phyloP scores from a whole-genome alignment of 192 early-diverging fungal genomes.

The Phycomyces blakesleeanus region DNA sequence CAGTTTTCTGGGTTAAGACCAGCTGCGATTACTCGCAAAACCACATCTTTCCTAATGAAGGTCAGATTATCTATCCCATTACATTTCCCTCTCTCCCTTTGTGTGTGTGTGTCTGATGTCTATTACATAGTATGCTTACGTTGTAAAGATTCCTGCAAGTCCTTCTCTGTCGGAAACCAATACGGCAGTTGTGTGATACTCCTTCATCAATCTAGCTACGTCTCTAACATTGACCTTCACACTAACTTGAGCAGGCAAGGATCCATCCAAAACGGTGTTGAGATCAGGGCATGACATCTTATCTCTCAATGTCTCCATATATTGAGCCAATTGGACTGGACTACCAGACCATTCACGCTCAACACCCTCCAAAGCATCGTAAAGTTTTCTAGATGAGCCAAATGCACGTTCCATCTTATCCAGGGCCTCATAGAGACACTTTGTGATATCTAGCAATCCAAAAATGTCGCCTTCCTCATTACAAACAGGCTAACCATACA shows the following conservation, averaged over 20 bases:
- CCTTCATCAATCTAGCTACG: constrained; percentile 69
- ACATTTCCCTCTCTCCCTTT: too few relatives aligned
- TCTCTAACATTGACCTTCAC: constrained; percentile 67
- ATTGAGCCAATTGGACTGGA: constrained; percentile 58
- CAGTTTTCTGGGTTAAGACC: constrained; percentile 80
- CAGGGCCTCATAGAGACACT: constrained; percentile 77
- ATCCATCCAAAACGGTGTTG: constrained; percentile 67
- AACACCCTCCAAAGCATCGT: constrained; percentile 74
- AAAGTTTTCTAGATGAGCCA: constrained; percentile 70
- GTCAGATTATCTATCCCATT: constrained; percentile 22
- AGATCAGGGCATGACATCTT: constrained; percentile 89
- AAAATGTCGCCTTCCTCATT: constrained; percentile 78
- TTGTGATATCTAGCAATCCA: constrained; percentile 78
- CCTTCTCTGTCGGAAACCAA: constrained; percentile 64
- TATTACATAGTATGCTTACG: constrained; percentile 36
- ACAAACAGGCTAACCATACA: constrained; percentile 51
- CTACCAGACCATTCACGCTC: constrained; percentile 69
- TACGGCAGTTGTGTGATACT: constrained; percentile 65
- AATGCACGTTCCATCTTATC: constrained; percentile 79
- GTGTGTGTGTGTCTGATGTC: too few relatives aligned
- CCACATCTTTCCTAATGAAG: constrained; percentile 71
- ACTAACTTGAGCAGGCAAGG: constrained; percentile 56
- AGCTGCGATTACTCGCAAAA: constrained; percentile 78
- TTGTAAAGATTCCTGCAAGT: constrained; percentile 74
- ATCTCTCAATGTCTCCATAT: constrained; percentile 65